Evolutionary conservation across 163 green algal species (phyloP), one percentile per base, ranked within the genome.

Genomic region (Volvox carteri): DNA sequence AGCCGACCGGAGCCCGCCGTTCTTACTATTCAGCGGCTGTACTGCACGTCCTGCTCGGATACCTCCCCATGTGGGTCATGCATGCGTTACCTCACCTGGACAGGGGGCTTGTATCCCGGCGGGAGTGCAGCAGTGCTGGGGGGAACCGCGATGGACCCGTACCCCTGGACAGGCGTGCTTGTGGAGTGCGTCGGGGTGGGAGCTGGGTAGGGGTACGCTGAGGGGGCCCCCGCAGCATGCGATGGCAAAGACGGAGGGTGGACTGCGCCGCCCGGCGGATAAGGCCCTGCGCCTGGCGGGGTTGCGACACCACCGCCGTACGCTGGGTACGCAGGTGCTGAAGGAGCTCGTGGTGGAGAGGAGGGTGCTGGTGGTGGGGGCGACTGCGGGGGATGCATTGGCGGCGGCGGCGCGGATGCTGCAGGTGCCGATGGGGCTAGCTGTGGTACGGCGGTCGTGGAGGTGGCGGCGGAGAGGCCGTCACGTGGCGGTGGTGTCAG

Each of bases 41-140:
- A n/a, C n/a, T n/a, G n/a, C n/a, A n/a, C n/a, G n/a, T n/a, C n/a
- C n/a, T n/a, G n/a, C n/a, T n/a, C n/a, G n/a, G n/a, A n/a, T n/a
- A n/a, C n/a, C n/a, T n/a, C n/a, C n/a, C n/a, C n/a, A n/a, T n/a
- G n/a, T n/a, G n/a, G n/a, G n/a, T n/a, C n/a, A n/a, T n/a, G n/a
- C n/a, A n/a, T n/a, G n/a, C n/a, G n/a, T n/a, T n/a, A n/a, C 39
- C 78, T 0, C 16, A 87, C 81, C 81, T 54, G 35, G 0, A 87
- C 28, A 21, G 81, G 35, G 14, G 81, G 65, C 48, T 87, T 87
- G 44, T 87, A 80, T 28, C 81, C 81, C 0, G 81, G 65, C 23
- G 65, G 65, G 11, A 72, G 41, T 7, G 73, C 25, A 12, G 65
- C 18, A 72, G 41, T 7, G 73, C 25, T 11, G 84, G 62, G 7